A percentile compares a stretch with the other conserved stretches of the same genome.
These are phyloP conservation scores for Huiozyma sinensis DNA, from an alignment of 805 yeast species.

Conservation along the genomic window DNA sequence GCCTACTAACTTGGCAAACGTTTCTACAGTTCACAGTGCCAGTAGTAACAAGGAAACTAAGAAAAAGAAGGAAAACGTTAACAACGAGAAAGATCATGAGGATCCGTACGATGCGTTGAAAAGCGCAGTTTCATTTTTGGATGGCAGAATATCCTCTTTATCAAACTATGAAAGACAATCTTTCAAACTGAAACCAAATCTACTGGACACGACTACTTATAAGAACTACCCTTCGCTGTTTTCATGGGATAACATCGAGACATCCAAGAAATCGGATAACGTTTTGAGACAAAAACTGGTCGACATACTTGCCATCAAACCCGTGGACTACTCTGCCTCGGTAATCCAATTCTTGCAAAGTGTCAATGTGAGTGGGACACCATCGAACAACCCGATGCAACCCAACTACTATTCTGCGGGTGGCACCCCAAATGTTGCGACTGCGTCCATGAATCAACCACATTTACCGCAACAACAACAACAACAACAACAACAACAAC, in stretches of 20 bases:
- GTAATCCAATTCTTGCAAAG: constrained; percentile 24
- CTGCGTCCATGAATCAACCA: constrained; percentile 17
- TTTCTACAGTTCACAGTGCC: constrained; percentile 1
- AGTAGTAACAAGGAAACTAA: constrained; percentile 11
- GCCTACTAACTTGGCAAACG: not conserved
- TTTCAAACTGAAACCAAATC: constrained; percentile 30
- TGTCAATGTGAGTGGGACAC: constrained; percentile 14
- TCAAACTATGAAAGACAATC: constrained; percentile 27
- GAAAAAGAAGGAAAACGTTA: constrained; percentile 25
- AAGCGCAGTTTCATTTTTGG: constrained; percentile 38
- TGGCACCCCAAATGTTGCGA: constrained; percentile 6
- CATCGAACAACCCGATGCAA: constrained; percentile 13
- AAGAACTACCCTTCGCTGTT: constrained; percentile 37
- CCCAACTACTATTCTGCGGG: constrained; percentile 4
- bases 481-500: constrained; percentile 21
- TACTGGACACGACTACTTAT: constrained; percentile 22
- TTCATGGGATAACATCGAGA: constrained; percentile 33
- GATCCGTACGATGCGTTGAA: constrained; percentile 39
- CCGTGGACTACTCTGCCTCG: constrained; percentile 25
- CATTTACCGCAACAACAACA: constrained; percentile 7
- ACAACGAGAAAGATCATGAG: constrained; percentile 29
- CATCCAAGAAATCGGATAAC: constrained; percentile 27
- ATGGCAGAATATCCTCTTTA: constrained; percentile 36
- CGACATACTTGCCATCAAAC: constrained; percentile 29
- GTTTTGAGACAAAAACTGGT: constrained; percentile 26